phyloP scores from a whole-genome alignment of 2,329 filamentous ascomycete species.

The Aspergillus sp. region DNA sequence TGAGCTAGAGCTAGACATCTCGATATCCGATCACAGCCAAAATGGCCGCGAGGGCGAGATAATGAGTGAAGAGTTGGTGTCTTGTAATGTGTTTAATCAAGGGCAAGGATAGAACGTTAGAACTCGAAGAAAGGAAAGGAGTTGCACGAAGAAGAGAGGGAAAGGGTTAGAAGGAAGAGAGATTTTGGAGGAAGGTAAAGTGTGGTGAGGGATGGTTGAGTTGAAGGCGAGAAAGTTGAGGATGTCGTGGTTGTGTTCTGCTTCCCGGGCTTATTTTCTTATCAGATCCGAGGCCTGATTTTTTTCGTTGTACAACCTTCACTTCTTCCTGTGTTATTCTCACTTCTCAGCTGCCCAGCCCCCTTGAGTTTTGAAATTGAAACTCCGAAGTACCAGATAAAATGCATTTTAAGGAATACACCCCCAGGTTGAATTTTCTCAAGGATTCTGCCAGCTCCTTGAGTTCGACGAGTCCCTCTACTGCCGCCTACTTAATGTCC shows the following conservation, averaged over 20 bases:
- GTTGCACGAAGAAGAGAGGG: conserved; percentile 1
- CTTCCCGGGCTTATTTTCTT: conserved; percentile 1
- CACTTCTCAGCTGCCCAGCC: neutral
- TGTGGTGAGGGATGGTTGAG: neutral
- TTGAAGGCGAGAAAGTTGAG: conserved; percentile 10
- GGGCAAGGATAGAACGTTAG: neutral
- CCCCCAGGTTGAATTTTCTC: conserved; percentile 37
- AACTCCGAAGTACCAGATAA: neutral
- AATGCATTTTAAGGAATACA: conserved; percentile 25
- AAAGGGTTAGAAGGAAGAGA: neutral
- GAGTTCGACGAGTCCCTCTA: conserved; percentile 35
- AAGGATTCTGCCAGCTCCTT: conserved; percentile 35
- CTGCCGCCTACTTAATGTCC: conserved; percentile 40
- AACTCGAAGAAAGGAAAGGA: neutral
- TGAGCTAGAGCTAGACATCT: conserved; percentile 1
- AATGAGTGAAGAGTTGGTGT: neutral
- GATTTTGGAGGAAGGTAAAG: neutral
- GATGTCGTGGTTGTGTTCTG: conserved; percentile 4
- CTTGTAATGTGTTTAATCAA: neutral
- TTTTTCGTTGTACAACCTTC: neutral
- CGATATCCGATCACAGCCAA: conserved; percentile 10
- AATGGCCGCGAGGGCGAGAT: neutral
- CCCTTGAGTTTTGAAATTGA: neutral
- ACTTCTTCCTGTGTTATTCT: neutral
- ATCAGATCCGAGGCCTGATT: conserved; percentile 6